Percentiles rank a stretch among this genome's conserved stretches.
phyloP scores from a whole-genome alignment of 169 alveolate genomes.

The Plasmodium adleri region DNA sequence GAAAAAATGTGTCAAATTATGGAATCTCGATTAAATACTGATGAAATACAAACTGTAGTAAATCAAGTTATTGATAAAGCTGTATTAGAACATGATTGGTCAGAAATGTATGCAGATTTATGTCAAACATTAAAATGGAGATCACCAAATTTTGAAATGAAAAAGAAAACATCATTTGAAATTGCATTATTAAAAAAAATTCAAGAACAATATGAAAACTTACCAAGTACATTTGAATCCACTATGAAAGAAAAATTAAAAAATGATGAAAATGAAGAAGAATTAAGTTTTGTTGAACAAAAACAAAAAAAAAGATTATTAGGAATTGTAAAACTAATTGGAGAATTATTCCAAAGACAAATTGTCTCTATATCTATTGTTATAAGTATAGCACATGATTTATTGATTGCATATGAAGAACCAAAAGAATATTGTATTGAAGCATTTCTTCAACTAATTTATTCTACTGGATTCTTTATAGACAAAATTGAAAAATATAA shows the following conservation, averaged over 20 bases:
- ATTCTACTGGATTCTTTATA: slow-evolving; percentile 92
- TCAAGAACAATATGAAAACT: slow-evolving; percentile 84
- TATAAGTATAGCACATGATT: slow-evolving; percentile 90
- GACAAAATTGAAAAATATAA: slow-evolving; percentile 89
- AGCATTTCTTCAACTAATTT: slow-evolving; percentile 90
- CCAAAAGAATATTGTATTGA: slow-evolving; percentile 94
- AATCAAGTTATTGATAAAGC: slow-evolving; percentile 90
- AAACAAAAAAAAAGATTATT: slow-evolving; percentile 87
- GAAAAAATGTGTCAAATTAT: slow-evolving; percentile 90
- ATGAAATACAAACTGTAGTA: slow-evolving; percentile 87
- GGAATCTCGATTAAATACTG: slow-evolving; percentile 83
- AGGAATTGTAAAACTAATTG: slow-evolving; percentile 93
- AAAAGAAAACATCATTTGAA: slow-evolving; percentile 85
- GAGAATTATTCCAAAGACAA: slow-evolving; percentile 91
- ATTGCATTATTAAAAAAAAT: slow-evolving; percentile 83
- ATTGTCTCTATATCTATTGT: slow-evolving; percentile 90
- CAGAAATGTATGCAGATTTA: slow-evolving; percentile 94
- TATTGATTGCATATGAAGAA: slow-evolving; percentile 88
- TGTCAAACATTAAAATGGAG: slow-evolving; percentile 90
- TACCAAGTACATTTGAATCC: slow-evolving; percentile 78
- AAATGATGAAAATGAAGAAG: slow-evolving; percentile 80
- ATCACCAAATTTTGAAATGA: slow-evolving; percentile 84
- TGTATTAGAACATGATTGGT: slow-evolving; percentile 93
- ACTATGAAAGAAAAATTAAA: slow-evolving; percentile 78
- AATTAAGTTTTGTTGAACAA: slow-evolving; percentile 78